Percentiles rank a stretch among this genome's conserved stretches.
These are phyloP conservation scores for Chlorella vulgaris DNA, from an alignment of 139 green algal genomes.

Conservation along the genomic window DNA sequence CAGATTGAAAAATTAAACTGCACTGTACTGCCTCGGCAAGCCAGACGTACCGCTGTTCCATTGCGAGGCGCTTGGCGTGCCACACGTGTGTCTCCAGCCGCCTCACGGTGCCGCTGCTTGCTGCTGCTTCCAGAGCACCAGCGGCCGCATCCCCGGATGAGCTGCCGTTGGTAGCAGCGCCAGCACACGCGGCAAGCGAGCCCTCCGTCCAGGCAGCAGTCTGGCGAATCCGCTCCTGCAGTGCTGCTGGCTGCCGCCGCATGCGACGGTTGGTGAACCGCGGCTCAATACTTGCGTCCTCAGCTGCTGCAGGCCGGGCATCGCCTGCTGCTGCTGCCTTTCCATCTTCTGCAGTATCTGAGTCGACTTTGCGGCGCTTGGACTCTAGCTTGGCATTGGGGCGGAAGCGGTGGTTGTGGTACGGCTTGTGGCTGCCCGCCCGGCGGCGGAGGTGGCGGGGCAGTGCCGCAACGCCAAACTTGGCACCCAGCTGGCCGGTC, in stretches of 20 bases:
- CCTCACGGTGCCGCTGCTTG: not conserved
- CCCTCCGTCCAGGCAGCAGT: constrained; percentile 33
- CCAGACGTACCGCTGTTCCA: constrained; percentile 36
- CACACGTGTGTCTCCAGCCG: constrained; percentile 74
- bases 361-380: not conserved
- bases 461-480: constrained; percentile 34
- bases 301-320: not conserved
- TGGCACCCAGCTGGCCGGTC: not conserved
- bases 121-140: not conserved
- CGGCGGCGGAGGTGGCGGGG: constrained; percentile 42
- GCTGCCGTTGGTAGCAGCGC: too few species aligned
- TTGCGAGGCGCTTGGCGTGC: constrained; percentile 70
- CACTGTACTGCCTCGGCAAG: not conserved
- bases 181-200: not conserved
- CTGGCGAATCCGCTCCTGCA: constrained; percentile 38
- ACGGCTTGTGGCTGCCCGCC: constrained; percentile 54
- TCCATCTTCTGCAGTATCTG: not conserved
- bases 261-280: constrained; percentile 59
- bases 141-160: not conserved
- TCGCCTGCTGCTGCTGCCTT: not conserved
- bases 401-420: constrained; percentile 30
- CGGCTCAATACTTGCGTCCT: not conserved
- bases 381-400: constrained; percentile 41
- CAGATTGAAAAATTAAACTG: too few species aligned
- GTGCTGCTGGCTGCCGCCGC: constrained; percentile 50